A percentile compares a stretch with the other conserved stretches of the same genome.
phyloP scores from a whole-genome alignment of 1,284 basidiomycete genomes.

The Apiotrichum veenhuisii region DNA sequence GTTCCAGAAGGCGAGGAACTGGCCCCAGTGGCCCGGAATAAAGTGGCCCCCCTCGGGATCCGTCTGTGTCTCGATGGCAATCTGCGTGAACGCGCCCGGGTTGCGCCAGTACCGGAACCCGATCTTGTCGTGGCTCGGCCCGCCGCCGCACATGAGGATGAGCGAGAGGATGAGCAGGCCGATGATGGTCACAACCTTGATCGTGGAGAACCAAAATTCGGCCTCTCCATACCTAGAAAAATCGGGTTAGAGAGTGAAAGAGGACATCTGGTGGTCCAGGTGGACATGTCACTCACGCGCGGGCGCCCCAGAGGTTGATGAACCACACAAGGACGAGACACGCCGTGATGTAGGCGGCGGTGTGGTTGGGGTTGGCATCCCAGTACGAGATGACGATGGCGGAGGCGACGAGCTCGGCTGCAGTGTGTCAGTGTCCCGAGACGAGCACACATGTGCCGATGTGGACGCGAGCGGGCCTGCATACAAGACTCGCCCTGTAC shows the following conservation, averaged over 20 bases:
- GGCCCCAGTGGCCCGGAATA: slow-evolving; percentile 50
- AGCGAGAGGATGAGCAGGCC: slow-evolving; percentile 59
- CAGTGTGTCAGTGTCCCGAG: slow-evolving; percentile 1
- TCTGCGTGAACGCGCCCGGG: slow-evolving; percentile 52
- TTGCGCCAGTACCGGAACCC: slow-evolving; percentile 61
- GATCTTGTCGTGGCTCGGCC: slow-evolving; percentile 52
- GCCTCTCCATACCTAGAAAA: slow-evolving; percentile 33
- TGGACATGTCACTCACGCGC: slow-evolving; percentile 2
- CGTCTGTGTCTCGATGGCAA: slow-evolving; percentile 17
- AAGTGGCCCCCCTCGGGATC: background rate
- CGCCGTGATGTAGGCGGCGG: slow-evolving; percentile 50
- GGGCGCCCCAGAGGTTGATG: slow-evolving; percentile 49
- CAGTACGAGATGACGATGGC: slow-evolving; percentile 37
- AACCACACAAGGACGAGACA: slow-evolving; percentile 45
- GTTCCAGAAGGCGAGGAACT: slow-evolving; percentile 65
- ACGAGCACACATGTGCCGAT: no score
- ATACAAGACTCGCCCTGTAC: no score
- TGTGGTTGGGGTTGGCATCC: slow-evolving; percentile 26
- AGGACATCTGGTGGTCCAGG: background rate
- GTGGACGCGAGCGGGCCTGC: background rate
- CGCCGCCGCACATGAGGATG: slow-evolving; percentile 67
- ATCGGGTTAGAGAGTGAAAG: background rate
- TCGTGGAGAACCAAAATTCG: slow-evolving; percentile 40
- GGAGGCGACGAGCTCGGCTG: slow-evolving; percentile 23
- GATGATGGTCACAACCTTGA: slow-evolving; percentile 35